phyloP scores from a whole-genome alignment of 345 rosid genomes.

The Populus deltoides region DNA sequence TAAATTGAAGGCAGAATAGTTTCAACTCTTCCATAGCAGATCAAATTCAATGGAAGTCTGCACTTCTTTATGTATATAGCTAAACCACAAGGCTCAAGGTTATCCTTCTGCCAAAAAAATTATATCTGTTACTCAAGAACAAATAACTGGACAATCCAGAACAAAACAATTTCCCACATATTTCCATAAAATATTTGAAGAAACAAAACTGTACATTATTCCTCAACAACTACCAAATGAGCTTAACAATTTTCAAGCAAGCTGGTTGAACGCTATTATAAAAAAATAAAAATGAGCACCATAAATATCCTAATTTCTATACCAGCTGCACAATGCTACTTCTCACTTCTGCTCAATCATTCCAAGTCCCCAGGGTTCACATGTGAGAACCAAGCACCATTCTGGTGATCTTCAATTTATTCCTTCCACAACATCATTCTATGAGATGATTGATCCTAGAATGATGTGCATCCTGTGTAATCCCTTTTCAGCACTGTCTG shows the following conservation, averaged over 20 bases:
- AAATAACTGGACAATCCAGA: background rate
- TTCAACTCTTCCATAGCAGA: background rate
- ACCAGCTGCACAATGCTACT: background rate
- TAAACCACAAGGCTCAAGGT: background rate
- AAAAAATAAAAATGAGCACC: background rate
- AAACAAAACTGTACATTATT: conserved; percentile 53
- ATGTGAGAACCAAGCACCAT: background rate
- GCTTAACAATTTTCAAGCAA: conserved; percentile 2
- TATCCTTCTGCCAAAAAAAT: background rate
- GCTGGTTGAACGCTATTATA: conserved; percentile 16
- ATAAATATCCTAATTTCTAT: conserved; percentile 8
- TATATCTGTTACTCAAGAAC: background rate
- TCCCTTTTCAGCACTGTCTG: background rate
- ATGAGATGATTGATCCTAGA: background rate
- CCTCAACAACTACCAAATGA: conserved; percentile 9
- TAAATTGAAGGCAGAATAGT: background rate
- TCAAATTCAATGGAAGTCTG: background rate
- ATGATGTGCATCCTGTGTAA: conserved; percentile 2
- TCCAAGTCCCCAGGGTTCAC: background rate
- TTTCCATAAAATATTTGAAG: conserved; percentile 1
- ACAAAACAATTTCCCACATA: background rate
- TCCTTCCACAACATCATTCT: background rate
- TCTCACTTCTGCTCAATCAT: background rate
- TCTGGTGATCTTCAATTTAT: background rate
- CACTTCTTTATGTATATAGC: background rate